Percentiles rank a stretch among this genome's conserved stretches.
Conservation (phyloP, 768 basidiomycete species). For the Termitomyces sp. region DNA sequence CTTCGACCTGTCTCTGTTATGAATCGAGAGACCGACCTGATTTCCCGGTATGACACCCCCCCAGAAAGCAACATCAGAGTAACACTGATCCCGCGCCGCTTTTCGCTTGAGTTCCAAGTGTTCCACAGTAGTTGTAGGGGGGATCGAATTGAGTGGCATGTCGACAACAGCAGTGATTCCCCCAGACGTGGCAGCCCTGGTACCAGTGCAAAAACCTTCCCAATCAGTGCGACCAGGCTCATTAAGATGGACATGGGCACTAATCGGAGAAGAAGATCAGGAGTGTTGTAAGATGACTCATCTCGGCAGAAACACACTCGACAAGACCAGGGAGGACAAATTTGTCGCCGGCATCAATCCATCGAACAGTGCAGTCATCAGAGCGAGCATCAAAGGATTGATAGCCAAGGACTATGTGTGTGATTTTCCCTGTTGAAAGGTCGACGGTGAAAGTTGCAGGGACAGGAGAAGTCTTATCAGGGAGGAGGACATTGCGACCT, state of each 20-base stretch:
- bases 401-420: slow-evolving; percentile 33
- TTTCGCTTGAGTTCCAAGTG: slow-evolving; percentile 68
- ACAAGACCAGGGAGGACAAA: slow-evolving; percentile 74
- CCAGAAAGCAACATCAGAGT: slow-evolving; percentile 87
- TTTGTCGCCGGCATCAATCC: slow-evolving; percentile 53
- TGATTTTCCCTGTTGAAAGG: slow-evolving; percentile 52
- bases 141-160: slow-evolving; percentile 98
- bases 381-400: slow-evolving; percentile 24
- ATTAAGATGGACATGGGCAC: slow-evolving; percentile 90
- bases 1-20: background rate
- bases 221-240: slow-evolving; percentile 91
- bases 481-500: slow-evolving; percentile 53
- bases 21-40: slow-evolving; percentile 40
- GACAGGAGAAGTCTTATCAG: slow-evolving; percentile 36
- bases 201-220: slow-evolving; percentile 95
- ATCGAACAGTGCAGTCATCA: slow-evolving; percentile 24
- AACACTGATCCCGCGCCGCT: slow-evolving; percentile 69
- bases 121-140: slow-evolving; percentile 83
- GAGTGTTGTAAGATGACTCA: slow-evolving; percentile 5
- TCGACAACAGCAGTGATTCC: slow-evolving; percentile 96
- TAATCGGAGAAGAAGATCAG: slow-evolving; percentile 21
- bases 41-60: slow-evolving; percentile 94
- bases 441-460: slow-evolving; percentile 68
- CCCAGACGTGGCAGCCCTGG: slow-evolving; percentile 83
- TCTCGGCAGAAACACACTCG: slow-evolving; percentile 45